These are phyloP conservation scores for Boletus reticulatus DNA, from an alignment of 768 basidiomycete species.

Conservation along the genomic window DNA sequence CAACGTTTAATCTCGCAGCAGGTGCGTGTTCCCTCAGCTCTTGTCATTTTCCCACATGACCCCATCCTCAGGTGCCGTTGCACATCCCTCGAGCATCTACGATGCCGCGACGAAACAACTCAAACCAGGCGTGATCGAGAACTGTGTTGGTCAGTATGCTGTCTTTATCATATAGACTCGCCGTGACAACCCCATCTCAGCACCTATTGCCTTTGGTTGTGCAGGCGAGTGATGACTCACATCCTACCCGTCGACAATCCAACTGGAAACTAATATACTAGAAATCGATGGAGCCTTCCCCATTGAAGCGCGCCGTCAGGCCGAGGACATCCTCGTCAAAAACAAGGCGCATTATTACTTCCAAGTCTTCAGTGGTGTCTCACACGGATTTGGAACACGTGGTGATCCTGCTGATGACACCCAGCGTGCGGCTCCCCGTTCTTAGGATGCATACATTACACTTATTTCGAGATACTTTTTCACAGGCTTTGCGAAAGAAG, in stretches of 20 bases:
- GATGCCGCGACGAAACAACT: constrained; percentile 26
- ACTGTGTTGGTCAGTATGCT: constrained; percentile 43
- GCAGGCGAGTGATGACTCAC: constrained; percentile 39
- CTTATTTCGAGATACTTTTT: background rate
- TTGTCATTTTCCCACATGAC: background rate
- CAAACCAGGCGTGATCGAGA: constrained; percentile 46
- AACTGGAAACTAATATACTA: constrained; percentile 13
- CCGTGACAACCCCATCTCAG: constrained; percentile 28
- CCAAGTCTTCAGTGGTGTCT: constrained; percentile 51
- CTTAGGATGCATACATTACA: background rate
- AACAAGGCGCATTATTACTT: constrained; percentile 52
- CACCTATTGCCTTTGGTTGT: constrained; percentile 52
- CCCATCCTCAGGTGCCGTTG: constrained; percentile 45
- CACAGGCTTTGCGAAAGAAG: constrained; percentile 60
- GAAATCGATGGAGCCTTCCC: constrained; percentile 59
- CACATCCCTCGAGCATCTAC: constrained; percentile 43
- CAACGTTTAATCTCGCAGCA: constrained; percentile 39
- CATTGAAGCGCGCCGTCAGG: constrained; percentile 46
- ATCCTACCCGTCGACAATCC: background rate
- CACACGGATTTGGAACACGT: constrained; percentile 37
- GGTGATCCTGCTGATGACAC: constrained; percentile 26
- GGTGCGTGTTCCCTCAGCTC: constrained; percentile 30
- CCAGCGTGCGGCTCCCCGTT: constrained; percentile 17
- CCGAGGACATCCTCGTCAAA: constrained; percentile 54
- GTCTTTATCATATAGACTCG: background rate